Conservation (phyloP, 2,329 filamentous ascomycete genomes). For the Anisogramma anomala region DNA sequence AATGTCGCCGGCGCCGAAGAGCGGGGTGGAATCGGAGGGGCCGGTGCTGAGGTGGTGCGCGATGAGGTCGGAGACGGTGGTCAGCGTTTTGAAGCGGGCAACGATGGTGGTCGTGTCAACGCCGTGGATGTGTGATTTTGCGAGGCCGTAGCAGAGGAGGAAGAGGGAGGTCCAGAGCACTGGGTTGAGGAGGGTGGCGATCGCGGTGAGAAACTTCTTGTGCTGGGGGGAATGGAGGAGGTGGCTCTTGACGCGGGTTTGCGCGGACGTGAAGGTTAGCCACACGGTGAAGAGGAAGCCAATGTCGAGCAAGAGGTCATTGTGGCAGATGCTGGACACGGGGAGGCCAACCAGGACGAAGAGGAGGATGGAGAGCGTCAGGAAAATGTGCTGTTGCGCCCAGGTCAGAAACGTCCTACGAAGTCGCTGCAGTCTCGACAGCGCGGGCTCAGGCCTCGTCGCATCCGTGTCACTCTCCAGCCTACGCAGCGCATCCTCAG, state of each 20-base stretch:
- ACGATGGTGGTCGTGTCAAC: conserved; percentile 17
- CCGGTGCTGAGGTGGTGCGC: conserved; percentile 10
- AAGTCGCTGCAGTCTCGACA: background rate
- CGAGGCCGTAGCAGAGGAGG: conserved; percentile 32
- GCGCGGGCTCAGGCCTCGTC: background rate
- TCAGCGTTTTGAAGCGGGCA: conserved; percentile 19
- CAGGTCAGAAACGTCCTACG: background rate
- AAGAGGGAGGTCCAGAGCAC: conserved; percentile 35
- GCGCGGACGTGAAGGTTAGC: conserved; percentile 30
- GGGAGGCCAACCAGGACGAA: conserved; percentile 31
- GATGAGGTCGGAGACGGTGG: conserved; percentile 22
- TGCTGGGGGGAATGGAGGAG: conserved; percentile 5
- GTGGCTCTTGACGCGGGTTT: conserved; percentile 25
- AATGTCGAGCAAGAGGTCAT: conserved; percentile 33
- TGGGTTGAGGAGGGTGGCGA: conserved; percentile 34
- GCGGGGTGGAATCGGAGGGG: conserved; percentile 10
- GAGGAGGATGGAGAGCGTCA: conserved; percentile 21
- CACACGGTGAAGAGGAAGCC: conserved; percentile 38
- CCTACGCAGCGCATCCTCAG: background rate
- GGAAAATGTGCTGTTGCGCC: conserved; percentile 14
- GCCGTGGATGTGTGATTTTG: conserved; percentile 23
- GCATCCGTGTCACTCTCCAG: background rate
- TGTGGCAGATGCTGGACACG: conserved; percentile 22
- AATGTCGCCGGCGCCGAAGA: conserved; percentile 34
- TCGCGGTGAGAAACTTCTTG: conserved; percentile 16